Evolutionary conservation across 345 rosid species (phyloP), one percentile per base, ranked within the genome.

Genomic region (Barbarea vulgaris): DNA sequence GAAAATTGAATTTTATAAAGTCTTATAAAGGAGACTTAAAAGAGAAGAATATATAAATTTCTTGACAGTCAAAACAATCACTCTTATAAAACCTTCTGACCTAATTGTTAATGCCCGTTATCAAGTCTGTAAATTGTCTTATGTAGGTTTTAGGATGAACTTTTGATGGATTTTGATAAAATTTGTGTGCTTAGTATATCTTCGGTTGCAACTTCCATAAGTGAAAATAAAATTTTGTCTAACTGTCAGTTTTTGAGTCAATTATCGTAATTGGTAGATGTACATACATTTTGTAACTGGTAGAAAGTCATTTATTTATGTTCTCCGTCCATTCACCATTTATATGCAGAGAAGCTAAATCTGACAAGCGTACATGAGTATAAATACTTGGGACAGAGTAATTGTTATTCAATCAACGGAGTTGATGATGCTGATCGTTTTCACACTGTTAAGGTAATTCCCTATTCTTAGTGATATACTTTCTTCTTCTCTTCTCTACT

Each of bases 351-450:
- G 81, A 95, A 90, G 84, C 84, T 92, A 60, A 87, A 85, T 80
- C 87, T 95, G 88, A 85, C 75, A 84, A 84, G 77, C 54, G 93
- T 89, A 73, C 75, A 84, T 46, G 97, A 92, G 61, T 95, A 88
- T 67, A 89, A 86, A 61, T 95, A 95, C 80, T 75, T 95, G 87
- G 85, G 82, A 67, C 99, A 92, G 87, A 95, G 98, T 83, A 82
- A 81, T 70, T 95, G 99, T 76, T 87, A 82, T 82, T 76, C 87
- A 15, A 85, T 95, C 77, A 64, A 72, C 56, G 92, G 97, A 80
- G 93, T 95, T 72, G 91, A 90, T 70, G 99, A 95, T 77, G 91
- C 89, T 46, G 91, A 90, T 65, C 86, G 75, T 53, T 92, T 95
- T 76, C 75, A 65, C 44, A 58, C 82, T 72, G 98, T 92, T 71